These are phyloP conservation scores for Colletotrichum endophyticum DNA, from an alignment of 2,329 filamentous ascomycete genomes.

Conservation along the genomic window DNA sequence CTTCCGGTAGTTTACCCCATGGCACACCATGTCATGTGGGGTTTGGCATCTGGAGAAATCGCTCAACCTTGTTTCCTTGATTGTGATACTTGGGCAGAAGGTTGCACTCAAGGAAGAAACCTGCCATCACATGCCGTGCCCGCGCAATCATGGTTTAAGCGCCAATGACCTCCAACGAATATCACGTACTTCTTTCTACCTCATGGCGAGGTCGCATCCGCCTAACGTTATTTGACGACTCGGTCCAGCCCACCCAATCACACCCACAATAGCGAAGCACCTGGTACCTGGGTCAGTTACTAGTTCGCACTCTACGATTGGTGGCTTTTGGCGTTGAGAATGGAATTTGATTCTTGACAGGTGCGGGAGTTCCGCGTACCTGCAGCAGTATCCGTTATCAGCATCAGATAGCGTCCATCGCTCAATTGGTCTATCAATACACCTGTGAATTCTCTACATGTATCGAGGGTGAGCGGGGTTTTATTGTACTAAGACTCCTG, in stretches of 20 bases:
- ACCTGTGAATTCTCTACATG: not conserved
- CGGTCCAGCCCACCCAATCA: not conserved
- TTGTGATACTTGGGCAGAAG: not conserved
- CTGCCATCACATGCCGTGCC: not conserved
- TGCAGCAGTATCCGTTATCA: not conserved
- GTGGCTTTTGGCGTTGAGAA: not conserved
- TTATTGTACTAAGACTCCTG: not conserved
- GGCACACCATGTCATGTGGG: not conserved
- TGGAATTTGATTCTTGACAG: not conserved
- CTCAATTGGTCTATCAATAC: not conserved
- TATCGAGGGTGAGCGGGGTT: not conserved
- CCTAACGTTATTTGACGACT: not conserved
- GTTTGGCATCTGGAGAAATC: not conserved
- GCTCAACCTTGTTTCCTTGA: not conserved
- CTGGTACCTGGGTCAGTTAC: not conserved
- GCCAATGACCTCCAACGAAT: not conserved
- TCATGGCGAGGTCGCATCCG: not conserved
- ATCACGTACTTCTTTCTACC: not conserved
- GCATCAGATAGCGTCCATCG: not conserved
- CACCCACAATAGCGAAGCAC: not conserved
- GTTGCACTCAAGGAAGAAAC: not conserved
- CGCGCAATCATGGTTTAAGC: not conserved
- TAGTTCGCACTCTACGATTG: not conserved
- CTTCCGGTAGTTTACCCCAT: not conserved
- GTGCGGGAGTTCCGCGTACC: not conserved